Conservation (phyloP, 2,329 filamentous ascomycete species). For the Ceratocystis ficicola region DNA sequence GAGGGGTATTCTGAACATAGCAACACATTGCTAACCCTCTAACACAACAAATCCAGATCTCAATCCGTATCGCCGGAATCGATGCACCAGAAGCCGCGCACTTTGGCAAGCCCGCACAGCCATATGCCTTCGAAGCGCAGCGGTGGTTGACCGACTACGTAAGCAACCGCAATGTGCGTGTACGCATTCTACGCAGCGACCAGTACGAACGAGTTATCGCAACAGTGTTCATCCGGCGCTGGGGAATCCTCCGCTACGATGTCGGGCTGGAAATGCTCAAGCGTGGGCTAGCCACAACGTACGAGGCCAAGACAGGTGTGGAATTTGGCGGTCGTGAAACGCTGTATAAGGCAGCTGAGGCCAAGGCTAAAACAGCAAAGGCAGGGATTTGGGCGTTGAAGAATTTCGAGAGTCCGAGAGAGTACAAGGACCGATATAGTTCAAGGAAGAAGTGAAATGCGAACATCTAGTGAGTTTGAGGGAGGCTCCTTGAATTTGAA, state of each 20-base stretch:
- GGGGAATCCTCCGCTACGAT: slow-evolving; percentile 58
- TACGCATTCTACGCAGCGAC: slow-evolving; percentile 71
- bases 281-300: slow-evolving; percentile 73
- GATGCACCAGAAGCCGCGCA: slow-evolving; percentile 90
- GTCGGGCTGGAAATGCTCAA: slow-evolving; percentile 85
- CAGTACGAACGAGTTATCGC: slow-evolving; percentile 88
- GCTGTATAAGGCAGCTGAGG: slow-evolving; percentile 54
- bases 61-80: slow-evolving; percentile 78
- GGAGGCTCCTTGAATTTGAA: not conserved
- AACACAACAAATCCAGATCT: slow-evolving; percentile 47
- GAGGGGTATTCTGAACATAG: not conserved
- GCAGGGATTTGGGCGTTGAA: slow-evolving; percentile 65
- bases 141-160: slow-evolving; percentile 68
- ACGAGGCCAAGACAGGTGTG: slow-evolving; percentile 79
- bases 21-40: not conserved
- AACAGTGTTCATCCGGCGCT: slow-evolving; percentile 62
- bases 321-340: slow-evolving; percentile 69
- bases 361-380: slow-evolving; percentile 50
- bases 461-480: not conserved
- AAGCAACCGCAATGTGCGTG: slow-evolving; percentile 59
- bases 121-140: slow-evolving; percentile 67
- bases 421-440: slow-evolving; percentile 54
- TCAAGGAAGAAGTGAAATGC: slow-evolving; percentile 3
- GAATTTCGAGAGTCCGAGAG: slow-evolving; percentile 68
- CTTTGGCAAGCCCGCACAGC: slow-evolving; percentile 80